These are phyloP conservation scores for Trichosporon sp. DNA, from an alignment of 1,284 basidiomycete species.

Conservation along the genomic window DNA sequence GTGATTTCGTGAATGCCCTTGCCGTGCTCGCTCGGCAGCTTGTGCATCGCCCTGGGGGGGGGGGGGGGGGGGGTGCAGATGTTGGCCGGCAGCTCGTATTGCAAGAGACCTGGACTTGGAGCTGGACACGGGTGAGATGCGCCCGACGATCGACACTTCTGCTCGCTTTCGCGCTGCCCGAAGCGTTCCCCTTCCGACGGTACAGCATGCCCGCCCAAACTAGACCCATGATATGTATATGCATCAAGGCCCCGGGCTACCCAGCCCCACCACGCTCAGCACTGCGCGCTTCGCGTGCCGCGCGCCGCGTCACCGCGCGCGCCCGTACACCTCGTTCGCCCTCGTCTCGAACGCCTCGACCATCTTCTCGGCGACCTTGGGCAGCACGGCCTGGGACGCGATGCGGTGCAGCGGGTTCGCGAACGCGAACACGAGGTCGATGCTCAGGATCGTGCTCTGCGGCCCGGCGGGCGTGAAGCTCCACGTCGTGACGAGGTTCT, in stretches of 20 bases:
- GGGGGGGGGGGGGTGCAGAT: too few relatives aligned
- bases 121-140: too few relatives aligned
- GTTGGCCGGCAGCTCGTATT: neutral
- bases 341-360: constrained; percentile 85
- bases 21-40: too few relatives aligned
- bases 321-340: constrained; percentile 66
- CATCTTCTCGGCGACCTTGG: constrained; percentile 81
- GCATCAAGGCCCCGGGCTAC: too few relatives aligned
- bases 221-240: neutral
- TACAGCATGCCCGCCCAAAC: too few relatives aligned
- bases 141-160: too few relatives aligned
- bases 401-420: constrained; percentile 78
- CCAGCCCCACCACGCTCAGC: neutral
- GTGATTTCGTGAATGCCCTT: neutral
- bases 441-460: constrained; percentile 64
- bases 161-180: too few relatives aligned
- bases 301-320: neutral
- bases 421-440: constrained; percentile 81
- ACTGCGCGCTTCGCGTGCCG: too few relatives aligned
- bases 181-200: too few relatives aligned
- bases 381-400: constrained; percentile 76
- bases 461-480: constrained; percentile 22
- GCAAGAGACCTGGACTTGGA: too few relatives aligned
- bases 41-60: too few relatives aligned
- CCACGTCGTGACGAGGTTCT: constrained; percentile 71